Conservation (phyloP, 257 asterid genomes). For the Marsdenia floribunda region DNA sequence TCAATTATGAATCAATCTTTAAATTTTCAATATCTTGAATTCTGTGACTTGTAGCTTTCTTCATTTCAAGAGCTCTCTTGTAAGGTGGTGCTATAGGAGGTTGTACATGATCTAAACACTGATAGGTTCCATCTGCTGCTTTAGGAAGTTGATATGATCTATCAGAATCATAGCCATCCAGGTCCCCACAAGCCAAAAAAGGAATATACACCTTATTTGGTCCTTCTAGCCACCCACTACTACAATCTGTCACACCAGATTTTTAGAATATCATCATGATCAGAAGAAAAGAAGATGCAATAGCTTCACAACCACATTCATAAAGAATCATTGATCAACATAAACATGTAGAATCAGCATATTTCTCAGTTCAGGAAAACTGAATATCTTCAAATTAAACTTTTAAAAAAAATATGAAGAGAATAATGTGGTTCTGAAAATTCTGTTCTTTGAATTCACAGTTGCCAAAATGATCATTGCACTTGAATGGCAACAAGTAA, state of each 20-base stretch:
- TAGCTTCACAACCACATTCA: background rate
- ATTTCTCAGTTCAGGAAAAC: background rate
- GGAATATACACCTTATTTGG: slow-evolving; percentile 90
- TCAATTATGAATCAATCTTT: slow-evolving; percentile 40
- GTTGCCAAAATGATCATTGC: background rate
- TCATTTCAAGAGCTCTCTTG: slow-evolving; percentile 92
- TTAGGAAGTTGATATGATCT: slow-evolving; percentile 78
- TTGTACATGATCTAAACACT: slow-evolving; percentile 79
- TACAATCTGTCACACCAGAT: slow-evolving; percentile 63
- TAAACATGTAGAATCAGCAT: background rate
- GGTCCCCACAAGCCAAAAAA: slow-evolving; percentile 95
- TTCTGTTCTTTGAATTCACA: background rate
- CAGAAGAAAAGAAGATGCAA: background rate
- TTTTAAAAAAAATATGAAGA: background rate
- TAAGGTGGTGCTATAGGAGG: slow-evolving; percentile 98
- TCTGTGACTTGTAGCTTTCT: slow-evolving; percentile 78
- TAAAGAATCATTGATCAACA: background rate
- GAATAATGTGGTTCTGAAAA: background rate
- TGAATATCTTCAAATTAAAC: background rate
- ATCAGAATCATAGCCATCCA: slow-evolving; percentile 81
- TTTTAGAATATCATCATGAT: background rate
- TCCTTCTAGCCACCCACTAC: slow-evolving; percentile 97
- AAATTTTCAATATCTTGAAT: slow-evolving; percentile 53
- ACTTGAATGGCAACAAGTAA: background rate
- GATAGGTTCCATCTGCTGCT: slow-evolving; percentile 69